Evolutionary conservation across 257 asterid genomes (phyloP).

Genomic region (Rauvolfia tetraphylla): DNA sequence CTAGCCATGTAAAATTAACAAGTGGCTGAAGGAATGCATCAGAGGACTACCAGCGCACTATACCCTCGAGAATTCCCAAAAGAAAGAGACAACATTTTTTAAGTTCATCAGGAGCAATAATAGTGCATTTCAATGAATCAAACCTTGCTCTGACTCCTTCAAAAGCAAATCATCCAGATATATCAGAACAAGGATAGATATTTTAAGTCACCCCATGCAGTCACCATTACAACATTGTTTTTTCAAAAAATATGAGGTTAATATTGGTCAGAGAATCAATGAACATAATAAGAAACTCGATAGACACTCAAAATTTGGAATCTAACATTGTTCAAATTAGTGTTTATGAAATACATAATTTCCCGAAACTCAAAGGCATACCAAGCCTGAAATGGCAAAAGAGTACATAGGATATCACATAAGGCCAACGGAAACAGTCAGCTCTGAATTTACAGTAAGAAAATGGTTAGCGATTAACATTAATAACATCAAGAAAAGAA

Average conservation of each 20-base stretch:
- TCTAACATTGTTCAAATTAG: background rate
- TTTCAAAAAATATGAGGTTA: background rate
- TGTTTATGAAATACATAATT: background rate
- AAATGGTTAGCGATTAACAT: background rate
- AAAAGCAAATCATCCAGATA: background rate
- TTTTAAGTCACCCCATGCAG: background rate
- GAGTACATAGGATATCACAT: background rate
- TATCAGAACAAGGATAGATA: background rate
- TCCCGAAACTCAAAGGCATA: background rate
- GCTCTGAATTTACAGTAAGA: background rate
- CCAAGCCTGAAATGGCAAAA: background rate
- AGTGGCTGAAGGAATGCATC: background rate
- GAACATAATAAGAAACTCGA: background rate
- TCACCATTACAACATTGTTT: background rate
- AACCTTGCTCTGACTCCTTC: too few species aligned
- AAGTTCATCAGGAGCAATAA: background rate
- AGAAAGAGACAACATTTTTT: background rate
- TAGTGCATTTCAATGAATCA: too few species aligned
- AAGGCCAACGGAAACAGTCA: background rate
- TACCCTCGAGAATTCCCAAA: background rate
- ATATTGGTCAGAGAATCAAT: background rate
- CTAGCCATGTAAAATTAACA: background rate
- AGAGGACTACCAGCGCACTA: background rate
- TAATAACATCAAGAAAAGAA: background rate
- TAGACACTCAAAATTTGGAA: background rate